Base-by-base conservation (phyloP, 2,329 filamentous ascomycete species). In the Sarocladium oryzae region DNA sequence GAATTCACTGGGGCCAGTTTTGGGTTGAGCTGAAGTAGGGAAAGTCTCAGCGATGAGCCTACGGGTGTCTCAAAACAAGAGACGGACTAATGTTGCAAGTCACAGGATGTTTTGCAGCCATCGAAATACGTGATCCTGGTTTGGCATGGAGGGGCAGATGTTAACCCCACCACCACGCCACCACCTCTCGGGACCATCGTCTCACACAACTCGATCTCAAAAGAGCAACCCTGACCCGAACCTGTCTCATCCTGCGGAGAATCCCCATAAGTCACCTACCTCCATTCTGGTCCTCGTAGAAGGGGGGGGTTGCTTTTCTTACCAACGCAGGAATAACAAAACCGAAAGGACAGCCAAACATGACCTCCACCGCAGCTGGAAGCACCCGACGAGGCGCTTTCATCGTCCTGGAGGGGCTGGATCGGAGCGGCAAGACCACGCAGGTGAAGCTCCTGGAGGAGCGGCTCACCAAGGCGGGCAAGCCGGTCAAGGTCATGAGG, bases 351-450 rank as follows among this genome's bases (percentile, higher is more conserved):
- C n/a, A n/a, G n/a, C n/a, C 43, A 20, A 23, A 20, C 43, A 48
- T 48, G 43, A 16, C 15, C 16, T 30, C 43, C 24, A 21, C 28
- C 7, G 18, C 24, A 32, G 3, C 7, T 6, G 21, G 16, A 21
- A 13, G 16, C 16, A 23, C 21, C 2, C n/a, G 21, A 9, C 30
- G 46, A 43, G 90, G 90, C 43, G 82, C 84, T 11, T 79, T 96
- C 28, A 80, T 96, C 50, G 86, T 92, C 4, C 81, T 96, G 52
- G 91, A 96, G 71, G 91, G 91, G 2, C 76, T 96, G 55, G 91
- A 96, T 62, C 82, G 89, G 56, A 89, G 90, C 38, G 91, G 91
- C 52, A 96, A 96, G 76, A 92, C 89, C 20, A 95, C 90, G 30
- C 91, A 96, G 77, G 91, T 89, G 58, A 78, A 84, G 60, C 70